Conservation (phyloP, 1,284 basidiomycete species). For the Ceratobasidium sp. region DNA sequence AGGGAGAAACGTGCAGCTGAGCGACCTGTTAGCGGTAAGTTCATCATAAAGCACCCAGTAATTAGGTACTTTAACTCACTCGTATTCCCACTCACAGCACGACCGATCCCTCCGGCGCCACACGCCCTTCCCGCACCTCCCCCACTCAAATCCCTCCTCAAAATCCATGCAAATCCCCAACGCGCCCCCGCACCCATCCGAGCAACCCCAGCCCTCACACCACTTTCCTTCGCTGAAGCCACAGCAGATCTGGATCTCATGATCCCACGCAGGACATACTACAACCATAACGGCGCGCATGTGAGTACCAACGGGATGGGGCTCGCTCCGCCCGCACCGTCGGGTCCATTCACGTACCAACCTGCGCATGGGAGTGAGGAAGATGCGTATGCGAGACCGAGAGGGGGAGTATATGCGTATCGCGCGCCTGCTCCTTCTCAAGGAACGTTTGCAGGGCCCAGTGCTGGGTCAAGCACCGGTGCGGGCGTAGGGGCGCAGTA, state of each 20-base stretch:
- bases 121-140: constrained; percentile 8
- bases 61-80: not conserved
- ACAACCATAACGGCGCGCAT: not conserved
- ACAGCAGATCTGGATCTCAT: constrained; percentile 24
- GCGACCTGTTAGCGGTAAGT: constrained; percentile 28
- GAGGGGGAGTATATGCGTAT: constrained; percentile 24
- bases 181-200: constrained; percentile 29
- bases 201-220: constrained; percentile 28
- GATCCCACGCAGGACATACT: constrained; percentile 13
- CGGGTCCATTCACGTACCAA: constrained; percentile 22
- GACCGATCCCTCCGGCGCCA: constrained; percentile 27
- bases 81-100: not conserved
- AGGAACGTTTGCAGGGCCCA: not conserved
- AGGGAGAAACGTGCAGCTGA: constrained; percentile 69
- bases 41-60: not conserved
- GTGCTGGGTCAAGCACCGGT: not conserved
- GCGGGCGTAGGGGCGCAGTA: constrained; percentile 14
- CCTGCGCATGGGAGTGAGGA: constrained; percentile 27
- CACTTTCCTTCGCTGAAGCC: constrained; percentile 26
- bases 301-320: not conserved
- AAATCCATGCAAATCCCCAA: constrained; percentile 37
- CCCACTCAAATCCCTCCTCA: constrained; percentile 31
- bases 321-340: not conserved
- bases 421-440: not conserved
- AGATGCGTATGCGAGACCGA: constrained; percentile 27